Conservation (phyloP, 2,329 filamentous ascomycete species). For the Periglandula ipomoeae region DNA sequence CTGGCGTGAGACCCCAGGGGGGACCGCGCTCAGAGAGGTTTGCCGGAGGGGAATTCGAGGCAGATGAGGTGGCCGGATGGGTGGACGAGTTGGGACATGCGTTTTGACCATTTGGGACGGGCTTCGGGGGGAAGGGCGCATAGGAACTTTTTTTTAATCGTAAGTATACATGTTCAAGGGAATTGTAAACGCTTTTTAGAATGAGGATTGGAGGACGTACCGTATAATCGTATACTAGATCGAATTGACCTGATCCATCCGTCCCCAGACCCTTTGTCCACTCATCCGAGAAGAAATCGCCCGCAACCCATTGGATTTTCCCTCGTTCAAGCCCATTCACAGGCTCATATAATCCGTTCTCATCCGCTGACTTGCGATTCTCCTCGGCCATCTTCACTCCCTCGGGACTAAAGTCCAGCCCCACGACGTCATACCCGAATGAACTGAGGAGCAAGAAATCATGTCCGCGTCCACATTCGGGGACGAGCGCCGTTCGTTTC, state of each 20-base stretch:
- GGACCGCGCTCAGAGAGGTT: slow-evolving; percentile 60
- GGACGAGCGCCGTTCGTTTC: slow-evolving; percentile 52
- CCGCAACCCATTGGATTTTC: slow-evolving; percentile 43
- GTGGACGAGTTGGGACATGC: slow-evolving; percentile 40
- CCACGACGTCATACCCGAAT: slow-evolving; percentile 69
- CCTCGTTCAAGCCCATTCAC: slow-evolving; percentile 35
- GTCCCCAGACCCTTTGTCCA: slow-evolving; percentile 39
- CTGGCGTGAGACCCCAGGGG: slow-evolving; percentile 60
- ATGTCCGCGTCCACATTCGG: slow-evolving; percentile 74
- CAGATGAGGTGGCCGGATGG: slow-evolving; percentile 46
- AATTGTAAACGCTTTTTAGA: too few species aligned
- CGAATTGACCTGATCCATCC: slow-evolving; percentile 43
- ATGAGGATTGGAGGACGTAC: too few species aligned
- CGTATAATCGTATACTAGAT: slow-evolving; percentile 57
- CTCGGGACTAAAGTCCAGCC: slow-evolving; percentile 55
- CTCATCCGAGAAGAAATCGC: slow-evolving; percentile 58
- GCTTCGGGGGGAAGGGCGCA: slow-evolving; percentile 48
- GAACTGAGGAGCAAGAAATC: slow-evolving; percentile 68
- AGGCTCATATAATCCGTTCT: slow-evolving; percentile 33
- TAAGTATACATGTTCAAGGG: too few species aligned
- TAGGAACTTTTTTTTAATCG: slow-evolving; percentile 47
- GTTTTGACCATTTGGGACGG: slow-evolving; percentile 43
- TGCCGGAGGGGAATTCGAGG: slow-evolving; percentile 72
- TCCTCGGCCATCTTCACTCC: slow-evolving; percentile 37
- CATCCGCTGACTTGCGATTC: slow-evolving; percentile 30